Evolutionary conservation across 75 land plant genomes (phyloP).

Genomic region (Ceratopteris richardii): DNA sequence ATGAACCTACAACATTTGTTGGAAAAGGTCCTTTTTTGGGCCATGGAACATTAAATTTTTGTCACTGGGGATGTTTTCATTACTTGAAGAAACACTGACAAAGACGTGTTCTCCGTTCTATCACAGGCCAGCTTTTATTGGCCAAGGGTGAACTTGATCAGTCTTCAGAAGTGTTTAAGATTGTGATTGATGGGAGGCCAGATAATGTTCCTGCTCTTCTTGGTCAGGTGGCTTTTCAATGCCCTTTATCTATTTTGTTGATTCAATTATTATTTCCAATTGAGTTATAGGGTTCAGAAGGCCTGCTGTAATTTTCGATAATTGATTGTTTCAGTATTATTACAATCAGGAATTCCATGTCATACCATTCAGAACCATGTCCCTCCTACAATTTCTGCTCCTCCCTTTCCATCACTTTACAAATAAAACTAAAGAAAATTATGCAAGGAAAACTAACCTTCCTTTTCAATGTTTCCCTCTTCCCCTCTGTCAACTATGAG

Average conservation of each 20-base stretch:
- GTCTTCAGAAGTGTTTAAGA: constrained; percentile 61
- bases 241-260: background rate
- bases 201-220: constrained; percentile 85
- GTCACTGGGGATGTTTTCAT: background rate
- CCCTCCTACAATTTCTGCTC: too few species aligned
- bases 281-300: too few species aligned
- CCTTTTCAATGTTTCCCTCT: too few species aligned
- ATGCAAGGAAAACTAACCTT: too few species aligned
- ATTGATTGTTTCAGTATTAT: too few species aligned
- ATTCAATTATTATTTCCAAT: background rate
- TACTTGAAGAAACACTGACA: background rate
- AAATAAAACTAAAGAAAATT: too few species aligned
- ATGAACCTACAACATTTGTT: constrained; percentile 86
- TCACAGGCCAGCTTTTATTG: constrained; percentile 74
- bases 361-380: too few species aligned
- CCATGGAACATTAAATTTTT: background rate
- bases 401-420: too few species aligned
- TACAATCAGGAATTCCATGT: too few species aligned
- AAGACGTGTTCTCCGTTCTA: too few species aligned
- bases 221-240: constrained; percentile 66
- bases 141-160: constrained; percentile 80
- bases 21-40: constrained; percentile 60
- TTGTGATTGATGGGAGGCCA: constrained; percentile 75
- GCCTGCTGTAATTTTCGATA: too few species aligned
- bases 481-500: too few species aligned